Conservation (phyloP, 139 green algal species). For the Chlorella sp. region DNA sequence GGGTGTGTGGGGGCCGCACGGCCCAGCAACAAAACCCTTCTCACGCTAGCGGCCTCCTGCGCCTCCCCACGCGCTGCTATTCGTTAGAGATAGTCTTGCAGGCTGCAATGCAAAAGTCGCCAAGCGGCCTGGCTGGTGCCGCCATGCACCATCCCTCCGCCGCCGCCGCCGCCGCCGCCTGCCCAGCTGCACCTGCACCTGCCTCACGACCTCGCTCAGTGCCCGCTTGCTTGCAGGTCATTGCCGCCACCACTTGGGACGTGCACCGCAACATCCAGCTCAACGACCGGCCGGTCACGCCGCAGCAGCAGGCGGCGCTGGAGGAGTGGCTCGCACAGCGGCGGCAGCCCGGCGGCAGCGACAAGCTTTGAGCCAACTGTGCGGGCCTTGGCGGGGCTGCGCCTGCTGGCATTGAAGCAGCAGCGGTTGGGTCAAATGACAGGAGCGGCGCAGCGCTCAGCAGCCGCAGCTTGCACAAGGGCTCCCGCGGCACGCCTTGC, state of each 20-base stretch:
- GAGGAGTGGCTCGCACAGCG: conserved; percentile 8
- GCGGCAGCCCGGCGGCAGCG: neutral
- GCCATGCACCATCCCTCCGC: no score
- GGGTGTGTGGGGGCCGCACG: no score
- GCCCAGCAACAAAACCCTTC: no score
- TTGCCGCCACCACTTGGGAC: conserved; percentile 25
- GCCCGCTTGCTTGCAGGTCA: neutral
- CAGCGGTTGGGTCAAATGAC: neutral
- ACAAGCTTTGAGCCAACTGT: neutral
- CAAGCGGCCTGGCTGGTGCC: neutral
- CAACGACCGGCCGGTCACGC: conserved; percentile 26
- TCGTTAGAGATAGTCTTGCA: no score
- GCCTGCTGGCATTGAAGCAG: neutral
- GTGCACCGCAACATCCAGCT: conserved; percentile 27
- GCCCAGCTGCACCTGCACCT: no score
- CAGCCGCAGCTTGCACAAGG: neutral
- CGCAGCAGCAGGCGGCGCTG: conserved; percentile 16
- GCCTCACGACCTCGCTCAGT: no score
- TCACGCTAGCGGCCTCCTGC: no score
- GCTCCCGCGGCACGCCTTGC: neutral
- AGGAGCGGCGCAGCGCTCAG: neutral
- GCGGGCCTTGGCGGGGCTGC: neutral
- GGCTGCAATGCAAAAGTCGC: neutral
- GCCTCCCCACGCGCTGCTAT: no score
- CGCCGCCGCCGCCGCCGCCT: no score